Evolutionary conservation across 257 asterid genomes (phyloP), one percentile per base, ranked within the genome.

Genomic region (Orobanche coerulescens): DNA sequence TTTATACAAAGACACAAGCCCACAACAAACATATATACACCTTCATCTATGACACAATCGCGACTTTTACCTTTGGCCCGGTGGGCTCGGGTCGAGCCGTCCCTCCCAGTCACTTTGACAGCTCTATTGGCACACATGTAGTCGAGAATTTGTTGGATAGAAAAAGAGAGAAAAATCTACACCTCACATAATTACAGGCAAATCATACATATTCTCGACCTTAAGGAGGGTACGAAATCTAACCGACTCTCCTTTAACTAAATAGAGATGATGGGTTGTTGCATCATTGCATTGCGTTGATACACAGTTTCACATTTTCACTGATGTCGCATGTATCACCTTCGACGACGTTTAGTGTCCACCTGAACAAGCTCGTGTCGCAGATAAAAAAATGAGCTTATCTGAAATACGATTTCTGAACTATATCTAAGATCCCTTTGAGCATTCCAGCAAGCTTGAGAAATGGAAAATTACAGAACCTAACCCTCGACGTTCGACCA

Each of bases 291-390:
- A 40, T 67, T 54, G 73, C 47, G 15, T 18, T 18, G 54, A 47
- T 47, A 23, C 24, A 47, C 54, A 47, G 54, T 47, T 37, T 65
- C 51, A 57, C 54, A 50, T 42, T 22, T 28, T 64, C 63, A 56
- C 58, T 70, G 8, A 6, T 9, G 34, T 13, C 62, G 31, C 14
- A 22, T 1, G 52, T 18, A 31, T 64, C 76, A 77, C 79, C 92
- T 81, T 71, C 96, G 57, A 4, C 96, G 96, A 48, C 96, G 83
- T 66, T 88, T 88, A 36, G 83, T 69, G 9, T 76, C 92, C 73
- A 81, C 96, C 96, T 88, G 83, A 61, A 76, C n/a, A 69, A 56
- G 15, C 52, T 48, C 50, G 44, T 6, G 40, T 23, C 23, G 28
- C 33, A 15, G 48, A 65, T 28, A 58, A 20, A 46, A 62, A 62